Evolutionary conservation across 192 early-diverging fungal genomes (phyloP).

Genomic region (Phlyctochytrium planicorne): DNA sequence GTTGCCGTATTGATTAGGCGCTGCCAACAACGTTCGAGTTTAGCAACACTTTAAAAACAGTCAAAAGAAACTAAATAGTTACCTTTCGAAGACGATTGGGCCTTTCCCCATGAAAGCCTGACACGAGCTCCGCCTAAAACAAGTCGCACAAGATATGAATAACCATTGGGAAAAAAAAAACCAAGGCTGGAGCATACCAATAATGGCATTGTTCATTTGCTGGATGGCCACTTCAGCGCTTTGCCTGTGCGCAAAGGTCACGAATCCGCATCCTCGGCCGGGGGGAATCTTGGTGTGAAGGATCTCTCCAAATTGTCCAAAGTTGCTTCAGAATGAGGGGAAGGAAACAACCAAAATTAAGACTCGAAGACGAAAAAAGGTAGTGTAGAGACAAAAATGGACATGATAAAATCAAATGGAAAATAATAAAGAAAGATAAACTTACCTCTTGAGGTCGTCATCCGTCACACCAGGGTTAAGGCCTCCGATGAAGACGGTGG

Average conservation of each 20-base stretch:
- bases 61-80: background rate
- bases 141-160: background rate
- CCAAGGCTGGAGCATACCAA: constrained; percentile 50
- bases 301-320: constrained; percentile 88
- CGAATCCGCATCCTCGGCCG: constrained; percentile 95
- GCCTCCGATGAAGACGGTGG: constrained; percentile 97
- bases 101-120: constrained; percentile 72
- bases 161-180: background rate
- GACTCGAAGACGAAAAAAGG: too few relatives aligned
- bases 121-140: constrained; percentile 57
- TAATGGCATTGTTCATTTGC: constrained; percentile 83
- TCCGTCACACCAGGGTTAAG: constrained; percentile 79
- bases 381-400: too few relatives aligned
- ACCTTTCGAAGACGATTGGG: constrained; percentile 40
- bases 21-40: background rate
- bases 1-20: background rate
- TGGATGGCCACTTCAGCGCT: constrained; percentile 88
- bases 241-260: constrained; percentile 79
- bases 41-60: constrained; percentile 5
- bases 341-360: constrained; percentile 2
- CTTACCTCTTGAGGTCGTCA: constrained; percentile 71
- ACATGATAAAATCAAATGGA: background rate
- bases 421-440: background rate
- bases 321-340: constrained; percentile 49
- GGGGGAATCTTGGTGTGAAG: constrained; percentile 92